Evolutionary conservation across 2,329 filamentous ascomycete species (phyloP).

Genomic region (Karstenula rhodostoma): DNA sequence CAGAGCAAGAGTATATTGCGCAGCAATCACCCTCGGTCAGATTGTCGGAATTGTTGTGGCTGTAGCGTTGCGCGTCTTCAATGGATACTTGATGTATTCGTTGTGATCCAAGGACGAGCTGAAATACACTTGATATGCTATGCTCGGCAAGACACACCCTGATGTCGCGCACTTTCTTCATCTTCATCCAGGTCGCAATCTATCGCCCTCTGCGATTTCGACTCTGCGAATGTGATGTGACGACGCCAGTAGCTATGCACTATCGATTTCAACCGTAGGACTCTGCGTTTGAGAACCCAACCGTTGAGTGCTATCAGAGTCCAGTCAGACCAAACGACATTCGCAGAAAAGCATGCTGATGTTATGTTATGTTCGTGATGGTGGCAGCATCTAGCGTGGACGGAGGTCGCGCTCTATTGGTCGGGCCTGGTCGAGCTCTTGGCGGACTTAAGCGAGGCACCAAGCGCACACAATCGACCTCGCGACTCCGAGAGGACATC

Average conservation of each 20-base stretch:
- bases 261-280: too few relatives aligned
- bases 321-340: neutral
- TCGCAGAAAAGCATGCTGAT: neutral
- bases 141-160: neutral
- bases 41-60: too few relatives aligned
- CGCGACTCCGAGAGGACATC: conserved; percentile 14
- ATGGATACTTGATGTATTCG: neutral
- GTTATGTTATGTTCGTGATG: neutral
- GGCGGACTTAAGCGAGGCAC: conserved; percentile 14
- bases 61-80: neutral
- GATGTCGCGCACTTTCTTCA: neutral
- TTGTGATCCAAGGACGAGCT: neutral
- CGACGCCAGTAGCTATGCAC: neutral
- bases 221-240: neutral
- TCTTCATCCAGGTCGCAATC: neutral
- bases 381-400: neutral
- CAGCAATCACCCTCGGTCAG: neutral
- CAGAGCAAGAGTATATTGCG: neutral
- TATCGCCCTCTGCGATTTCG: neutral
- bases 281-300: too few relatives aligned
- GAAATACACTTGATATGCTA: too few relatives aligned
- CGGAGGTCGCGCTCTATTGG: neutral
- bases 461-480: conserved; percentile 9
- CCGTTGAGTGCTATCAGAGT: too few relatives aligned
- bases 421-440: neutral